Evolutionary conservation across 1,284 basidiomycete species (phyloP), one percentile per base, ranked within the genome.

Genomic region (Trametes polyzona): DNA sequence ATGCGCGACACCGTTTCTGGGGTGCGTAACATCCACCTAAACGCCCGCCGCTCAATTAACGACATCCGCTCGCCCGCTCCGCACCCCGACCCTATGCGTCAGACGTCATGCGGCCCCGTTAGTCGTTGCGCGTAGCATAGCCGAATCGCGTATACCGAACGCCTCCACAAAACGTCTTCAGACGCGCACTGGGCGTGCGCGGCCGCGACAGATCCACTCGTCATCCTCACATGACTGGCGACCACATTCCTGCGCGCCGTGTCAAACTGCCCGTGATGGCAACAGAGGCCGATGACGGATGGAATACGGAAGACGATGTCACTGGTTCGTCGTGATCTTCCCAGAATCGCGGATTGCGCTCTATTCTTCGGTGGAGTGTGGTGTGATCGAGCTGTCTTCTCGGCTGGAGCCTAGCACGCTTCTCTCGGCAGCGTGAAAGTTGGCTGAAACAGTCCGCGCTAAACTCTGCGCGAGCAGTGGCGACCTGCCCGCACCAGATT

Each of bases 391-490:
- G 43, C 12, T 52, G 35, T 36, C 39, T 42, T 47, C 39, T 42
- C 53, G 53, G 46, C 32, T 55, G 39, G 47, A 30, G 37, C 26
- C 40, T 55, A 47, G 53, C 39, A 33, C 39, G 48, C 54, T 57
- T 59, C 55, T 35, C 47, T 59, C 61, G 61, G 57, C 52, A 55
- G 51, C 52, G 27, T 36, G 41, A 47, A 33, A 27, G 19, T 57
- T 47, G 43, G n/a, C 39, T 62, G 57, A 62, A 62, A 59, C 61
- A 51, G 50, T 17, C 32, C 32, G 44, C 19, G 37, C 39, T 14
- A 42, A 7, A 46, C 52, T 32, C 54, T 47, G 24, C 41, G 24
- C 19, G 51, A 47, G n/a, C 51, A 47, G 49, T 47, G 40, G 32
- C 37, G 27, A 29, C 32, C 39, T 11, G 43, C 5, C 29, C 33